Base-by-base conservation (phyloP, 495 filamentous ascomycete species). In the Pseudomonodictys pantanalensis region DNA sequence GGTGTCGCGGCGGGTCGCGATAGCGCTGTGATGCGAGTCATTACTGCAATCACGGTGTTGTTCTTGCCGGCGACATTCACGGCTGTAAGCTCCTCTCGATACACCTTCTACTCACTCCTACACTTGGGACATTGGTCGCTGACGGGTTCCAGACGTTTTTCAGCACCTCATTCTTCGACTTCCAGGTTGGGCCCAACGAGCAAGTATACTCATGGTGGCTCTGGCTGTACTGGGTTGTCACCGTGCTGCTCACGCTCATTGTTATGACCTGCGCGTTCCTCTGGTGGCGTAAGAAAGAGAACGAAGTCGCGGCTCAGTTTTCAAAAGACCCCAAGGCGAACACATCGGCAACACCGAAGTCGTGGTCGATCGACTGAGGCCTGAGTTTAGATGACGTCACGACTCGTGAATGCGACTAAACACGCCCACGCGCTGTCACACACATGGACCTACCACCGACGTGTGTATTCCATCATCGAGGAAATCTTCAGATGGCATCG, bases 11-110 rank as follows among this genome's bases (percentile, higher is more conserved):
- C 35, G 2, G 51, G 39, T 1, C 7, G 48, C 11, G 57, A 60
- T 28, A 60, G 47, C 28, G 57, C 47, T 3, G 48, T 60, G n/a
- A 60, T 60, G 57, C 57, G 57, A 3, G 26, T 60, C 22, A 60
- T 60, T n/a, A 28, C 48, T 38, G 48, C 57, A 2, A 53, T 60
- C 28, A 60, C 57, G 3, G 26, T 59, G 11, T 42, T 60, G 25
- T 60, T 60, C 35, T 30, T 60, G 1, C 57, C 48, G 2, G 57
- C 48, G 5, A 53, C 48, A 17, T 52, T 52, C 26, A 53, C 49
- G 9, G 57, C 57, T 3, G 57, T 60, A 38, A 45, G 56, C 42
- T 20, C 3, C 22, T 24, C 5, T 6, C n/a, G 8, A 33, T 33
- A 22, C 41, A 8, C 12, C 2, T n/a, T n/a, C n/a, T n/a, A n/a